Conservation (phyloP, 768 basidiomycete species). For the Phlebiopsis gigantea region DNA sequence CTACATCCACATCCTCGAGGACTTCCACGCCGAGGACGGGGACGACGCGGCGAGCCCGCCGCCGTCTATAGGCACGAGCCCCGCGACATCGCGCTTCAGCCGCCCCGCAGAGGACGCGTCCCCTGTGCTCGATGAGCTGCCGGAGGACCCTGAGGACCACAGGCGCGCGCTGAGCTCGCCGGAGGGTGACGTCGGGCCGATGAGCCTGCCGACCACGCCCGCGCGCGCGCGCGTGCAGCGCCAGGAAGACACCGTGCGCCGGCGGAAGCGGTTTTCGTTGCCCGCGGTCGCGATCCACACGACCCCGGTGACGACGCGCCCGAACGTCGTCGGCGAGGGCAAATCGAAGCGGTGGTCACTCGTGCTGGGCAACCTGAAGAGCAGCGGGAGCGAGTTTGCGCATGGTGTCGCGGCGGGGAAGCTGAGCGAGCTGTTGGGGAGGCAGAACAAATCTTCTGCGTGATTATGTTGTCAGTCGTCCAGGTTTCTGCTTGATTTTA, state of each 20-base stretch:
- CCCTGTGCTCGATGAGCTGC: slow-evolving; percentile 20
- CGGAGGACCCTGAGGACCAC: slow-evolving; percentile 10
- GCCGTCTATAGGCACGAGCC: slow-evolving; percentile 12
- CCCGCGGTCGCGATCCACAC: slow-evolving; percentile 76
- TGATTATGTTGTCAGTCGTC: not conserved
- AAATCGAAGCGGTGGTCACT: slow-evolving; percentile 53
- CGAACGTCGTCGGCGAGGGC: slow-evolving; percentile 31
- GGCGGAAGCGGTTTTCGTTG: slow-evolving; percentile 67
- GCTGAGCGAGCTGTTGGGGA: slow-evolving; percentile 49
- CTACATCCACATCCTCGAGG: slow-evolving; percentile 62
- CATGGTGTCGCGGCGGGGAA: slow-evolving; percentile 46
- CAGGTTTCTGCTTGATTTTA: not conserved
- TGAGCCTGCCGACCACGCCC: not conserved
- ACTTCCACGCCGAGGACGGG: slow-evolving; percentile 37
- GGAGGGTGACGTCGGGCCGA: not conserved
- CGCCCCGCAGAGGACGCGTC: slow-evolving; percentile 18
- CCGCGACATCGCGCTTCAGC: slow-evolving; percentile 24
- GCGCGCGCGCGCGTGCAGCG: slow-evolving; percentile 20
- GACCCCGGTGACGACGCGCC: slow-evolving; percentile 61
- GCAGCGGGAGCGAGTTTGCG: slow-evolving; percentile 15
- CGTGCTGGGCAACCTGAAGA: slow-evolving; percentile 36
- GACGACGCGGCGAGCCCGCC: slow-evolving; percentile 2
- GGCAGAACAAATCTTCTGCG: slow-evolving; percentile 13
- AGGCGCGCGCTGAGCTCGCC: not conserved
- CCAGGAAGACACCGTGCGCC: slow-evolving; percentile 56